These are phyloP conservation scores for Yamadazyma sp. DNA, from an alignment of 1,139 yeast species.

Conservation along the genomic window DNA sequence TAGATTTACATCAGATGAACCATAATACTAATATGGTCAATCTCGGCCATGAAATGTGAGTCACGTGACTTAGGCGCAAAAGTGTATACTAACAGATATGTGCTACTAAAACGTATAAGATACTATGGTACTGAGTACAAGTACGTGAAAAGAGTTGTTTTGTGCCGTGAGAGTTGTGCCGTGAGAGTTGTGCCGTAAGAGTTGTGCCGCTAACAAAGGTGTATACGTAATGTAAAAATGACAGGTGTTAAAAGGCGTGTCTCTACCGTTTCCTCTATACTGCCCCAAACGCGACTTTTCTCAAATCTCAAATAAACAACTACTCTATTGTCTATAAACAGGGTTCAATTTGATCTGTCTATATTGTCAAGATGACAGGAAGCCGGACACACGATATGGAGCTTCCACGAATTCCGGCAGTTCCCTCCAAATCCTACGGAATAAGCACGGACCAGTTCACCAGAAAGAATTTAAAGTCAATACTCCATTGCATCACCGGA, in stretches of 20 bases:
- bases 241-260: no score
- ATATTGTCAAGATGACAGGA: no score
- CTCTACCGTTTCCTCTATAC: no score
- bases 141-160: no score
- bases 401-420: slow-evolving; percentile 27
- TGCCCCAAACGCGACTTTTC: slow-evolving; percentile 1
- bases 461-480: slow-evolving; percentile 59
- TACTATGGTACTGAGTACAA: no score
- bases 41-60: slow-evolving; percentile 1
- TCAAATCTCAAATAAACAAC: neutral
- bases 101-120: no score
- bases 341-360: neutral
- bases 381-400: no score
- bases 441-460: slow-evolving; percentile 45
- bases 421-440: slow-evolving; percentile 8
- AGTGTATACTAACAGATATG: slow-evolving; percentile 1
- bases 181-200: no score
- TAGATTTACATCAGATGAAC: slow-evolving; percentile 26
- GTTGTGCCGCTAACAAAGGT: no score
- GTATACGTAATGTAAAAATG: no score
- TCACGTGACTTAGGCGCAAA: neutral
- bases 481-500: slow-evolving; percentile 66
- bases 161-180: no score
- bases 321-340: neutral
- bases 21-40: slow-evolving; percentile 13